These are phyloP conservation scores for Peronospora destructor DNA, from an alignment of 352 stramenopile species.

Conservation along the genomic window DNA sequence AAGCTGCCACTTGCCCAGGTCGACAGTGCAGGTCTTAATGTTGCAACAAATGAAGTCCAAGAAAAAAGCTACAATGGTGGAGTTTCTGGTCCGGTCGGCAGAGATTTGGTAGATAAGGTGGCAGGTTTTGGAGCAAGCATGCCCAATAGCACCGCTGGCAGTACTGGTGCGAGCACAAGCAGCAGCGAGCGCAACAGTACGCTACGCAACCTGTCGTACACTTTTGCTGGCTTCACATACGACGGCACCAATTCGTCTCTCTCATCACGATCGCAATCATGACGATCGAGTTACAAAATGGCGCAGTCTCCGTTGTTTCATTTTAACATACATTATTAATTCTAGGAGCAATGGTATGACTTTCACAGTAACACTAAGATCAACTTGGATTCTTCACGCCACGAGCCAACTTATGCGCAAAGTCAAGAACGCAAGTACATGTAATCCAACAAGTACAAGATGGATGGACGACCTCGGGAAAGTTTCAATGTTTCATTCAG, in stretches of 20 bases:
- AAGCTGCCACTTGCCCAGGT: constrained; percentile 66
- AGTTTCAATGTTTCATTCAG: neutral
- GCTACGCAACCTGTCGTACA: constrained; percentile 79
- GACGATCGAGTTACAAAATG: constrained; percentile 17
- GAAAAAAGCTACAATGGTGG: constrained; percentile 14
- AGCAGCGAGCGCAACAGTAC: constrained; percentile 48
- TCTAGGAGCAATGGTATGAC: constrained; percentile 8
- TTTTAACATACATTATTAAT: constrained; percentile 23
- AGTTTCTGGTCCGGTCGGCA: constrained; percentile 8
- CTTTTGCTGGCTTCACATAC: constrained; percentile 80
- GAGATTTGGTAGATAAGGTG: constrained; percentile 17
- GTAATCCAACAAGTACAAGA: no score
- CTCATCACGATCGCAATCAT: constrained; percentile 20
- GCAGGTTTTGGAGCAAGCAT: constrained; percentile 15
- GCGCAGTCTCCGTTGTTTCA: constrained; percentile 10
- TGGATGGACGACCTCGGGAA: no score
- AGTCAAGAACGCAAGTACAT: neutral
- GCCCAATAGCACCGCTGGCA: constrained; percentile 26
- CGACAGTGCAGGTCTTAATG: constrained; percentile 58
- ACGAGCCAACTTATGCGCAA: neutral
- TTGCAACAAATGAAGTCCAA: constrained; percentile 40
- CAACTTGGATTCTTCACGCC: constrained; percentile 3
- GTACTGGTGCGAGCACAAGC: constrained; percentile 31
- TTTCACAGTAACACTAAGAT: constrained; percentile 1
- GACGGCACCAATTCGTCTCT: constrained; percentile 54